A percentile compares a stretch with the other conserved stretches of the same genome.
These are phyloP conservation scores for Chalciporus piperatus DNA, from an alignment of 768 basidiomycete genomes.

Conservation along the genomic window DNA sequence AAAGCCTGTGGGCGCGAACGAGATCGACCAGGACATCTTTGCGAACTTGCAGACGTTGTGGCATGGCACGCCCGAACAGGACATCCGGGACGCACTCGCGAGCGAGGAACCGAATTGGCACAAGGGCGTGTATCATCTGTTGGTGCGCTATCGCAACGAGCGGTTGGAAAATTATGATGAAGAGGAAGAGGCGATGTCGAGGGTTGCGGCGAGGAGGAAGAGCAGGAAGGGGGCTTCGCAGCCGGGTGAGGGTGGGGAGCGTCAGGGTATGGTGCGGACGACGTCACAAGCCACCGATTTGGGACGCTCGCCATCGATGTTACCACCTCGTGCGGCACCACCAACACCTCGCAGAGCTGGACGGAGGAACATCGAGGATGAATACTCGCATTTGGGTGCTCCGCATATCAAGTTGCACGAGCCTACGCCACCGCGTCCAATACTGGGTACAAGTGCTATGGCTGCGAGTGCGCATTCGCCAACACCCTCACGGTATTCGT, in stretches of 20 bases:
- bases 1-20: slow-evolving; percentile 57
- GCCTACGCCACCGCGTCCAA: slow-evolving; percentile 22
- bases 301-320: slow-evolving; percentile 31
- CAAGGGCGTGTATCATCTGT: slow-evolving; percentile 90
- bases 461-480: slow-evolving; percentile 10
- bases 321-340: slow-evolving; percentile 55
- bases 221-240: slow-evolving; percentile 35
- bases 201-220: slow-evolving; percentile 31
- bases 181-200: slow-evolving; percentile 49
- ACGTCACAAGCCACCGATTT: slow-evolving; percentile 26
- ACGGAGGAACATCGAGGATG: slow-evolving; percentile 26
- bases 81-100: slow-evolving; percentile 66
- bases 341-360: slow-evolving; percentile 62
- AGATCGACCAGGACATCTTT: slow-evolving; percentile 88
- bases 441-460: slow-evolving; percentile 7
- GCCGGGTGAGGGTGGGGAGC: slow-evolving; percentile 20
- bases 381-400: slow-evolving; percentile 9
- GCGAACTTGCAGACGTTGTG: slow-evolving; percentile 90
- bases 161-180: slow-evolving; percentile 74
- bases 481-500: slow-evolving; percentile 25
- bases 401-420: slow-evolving; percentile 27
- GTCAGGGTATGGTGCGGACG: slow-evolving; percentile 20
- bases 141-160: slow-evolving; percentile 79
- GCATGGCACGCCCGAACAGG: slow-evolving; percentile 73
- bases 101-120: slow-evolving; percentile 81